Evolutionary conservation across 2,329 filamentous ascomycete genomes (phyloP).

Genomic region (Colletotrichum sp.): DNA sequence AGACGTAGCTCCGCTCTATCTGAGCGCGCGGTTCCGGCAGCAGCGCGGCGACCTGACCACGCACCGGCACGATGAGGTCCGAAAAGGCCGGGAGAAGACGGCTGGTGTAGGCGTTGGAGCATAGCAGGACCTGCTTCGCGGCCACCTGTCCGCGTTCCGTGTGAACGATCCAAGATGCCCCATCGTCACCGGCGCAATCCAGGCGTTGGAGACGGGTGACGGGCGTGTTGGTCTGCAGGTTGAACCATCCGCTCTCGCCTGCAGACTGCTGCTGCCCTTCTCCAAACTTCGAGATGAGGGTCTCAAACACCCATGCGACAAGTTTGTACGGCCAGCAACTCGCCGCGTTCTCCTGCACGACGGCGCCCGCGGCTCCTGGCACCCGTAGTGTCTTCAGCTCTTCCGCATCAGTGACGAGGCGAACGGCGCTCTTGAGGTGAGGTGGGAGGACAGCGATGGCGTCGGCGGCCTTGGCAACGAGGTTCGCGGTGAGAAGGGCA

Average conservation of each 20-base stretch:
- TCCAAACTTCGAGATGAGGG: slow-evolving; percentile 47
- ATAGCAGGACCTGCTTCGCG: slow-evolving; percentile 71
- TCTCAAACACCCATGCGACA: slow-evolving; percentile 72
- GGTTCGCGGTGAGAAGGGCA: slow-evolving; percentile 60
- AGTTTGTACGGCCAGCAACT: slow-evolving; percentile 87
- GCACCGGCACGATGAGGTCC: slow-evolving; percentile 76
- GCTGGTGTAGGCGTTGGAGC: slow-evolving; percentile 86
- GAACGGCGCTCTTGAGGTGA: slow-evolving; percentile 56
- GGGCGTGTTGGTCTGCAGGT: slow-evolving; percentile 77
- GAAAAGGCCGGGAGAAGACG: slow-evolving; percentile 72
- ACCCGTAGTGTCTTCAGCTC: slow-evolving; percentile 59
- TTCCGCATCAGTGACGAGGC: slow-evolving; percentile 41
- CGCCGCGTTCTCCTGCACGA: slow-evolving; percentile 69
- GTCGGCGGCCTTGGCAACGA: slow-evolving; percentile 56
- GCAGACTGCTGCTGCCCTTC: slow-evolving; percentile 28
- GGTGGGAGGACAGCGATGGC: slow-evolving; percentile 63
- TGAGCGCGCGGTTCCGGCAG: slow-evolving; percentile 39
- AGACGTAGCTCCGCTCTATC: slow-evolving; percentile 67
- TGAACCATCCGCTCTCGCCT: slow-evolving; percentile 48
- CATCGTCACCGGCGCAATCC: slow-evolving; percentile 4
- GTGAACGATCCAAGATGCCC: slow-evolving; percentile 62
- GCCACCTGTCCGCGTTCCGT: slow-evolving; percentile 73
- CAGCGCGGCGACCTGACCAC: slow-evolving; percentile 75
- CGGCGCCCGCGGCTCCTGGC: slow-evolving; percentile 63
- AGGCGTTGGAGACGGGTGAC: slow-evolving; percentile 54